Evolutionary conservation across 306 rosid species (phyloP), one percentile per base, ranked within the genome.

Genomic region (Aeschynomene evenia): DNA sequence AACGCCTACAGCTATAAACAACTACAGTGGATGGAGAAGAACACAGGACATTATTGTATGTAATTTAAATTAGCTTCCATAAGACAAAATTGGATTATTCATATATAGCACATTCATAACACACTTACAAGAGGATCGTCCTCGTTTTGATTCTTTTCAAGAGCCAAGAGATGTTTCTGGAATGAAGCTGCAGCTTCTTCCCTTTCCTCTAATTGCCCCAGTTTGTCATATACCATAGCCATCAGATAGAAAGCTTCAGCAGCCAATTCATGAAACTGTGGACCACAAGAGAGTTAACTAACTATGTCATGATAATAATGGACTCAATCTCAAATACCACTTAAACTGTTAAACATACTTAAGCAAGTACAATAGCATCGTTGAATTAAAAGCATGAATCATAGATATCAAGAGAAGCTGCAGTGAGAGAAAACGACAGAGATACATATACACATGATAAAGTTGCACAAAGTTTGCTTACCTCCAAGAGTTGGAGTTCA

Each of bases 181-280:
- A 90, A 93, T 15, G 95, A 88, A 77, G 79, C 74, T 63, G 98
- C 89, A 36, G 92, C 92, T 37, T 88, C 94, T 81, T 88, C 98
- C 88, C 98, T 82, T 68, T 85, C 86, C 60, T 78, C 88, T 6
- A 80, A 54, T 52, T 81, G 58, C 66, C 91, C 95, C 74, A 94
- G 73, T 77, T 90, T 94, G 89, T 94, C 81, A 59, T 67, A 88
- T 22, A 90, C 82, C 75, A 85, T 85, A 43, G 98, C 96, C 97
- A 84, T 90, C 59, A 94, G 72, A 76, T 94, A 94, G 74, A 94
- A 94, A 33, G 96, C 97, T 82, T 94, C 98, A 8, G 98, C 98
- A 0, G 95, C 96, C 89, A 88, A 29, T 83, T 90, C 96, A 36
- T 90, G 96, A 81, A 84, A 90, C 97, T 94, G 89, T 5, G 15